These are phyloP conservation scores for Thraustotheca clavata DNA, from an alignment of 352 stramenopile genomes.

Conservation along the genomic window DNA sequence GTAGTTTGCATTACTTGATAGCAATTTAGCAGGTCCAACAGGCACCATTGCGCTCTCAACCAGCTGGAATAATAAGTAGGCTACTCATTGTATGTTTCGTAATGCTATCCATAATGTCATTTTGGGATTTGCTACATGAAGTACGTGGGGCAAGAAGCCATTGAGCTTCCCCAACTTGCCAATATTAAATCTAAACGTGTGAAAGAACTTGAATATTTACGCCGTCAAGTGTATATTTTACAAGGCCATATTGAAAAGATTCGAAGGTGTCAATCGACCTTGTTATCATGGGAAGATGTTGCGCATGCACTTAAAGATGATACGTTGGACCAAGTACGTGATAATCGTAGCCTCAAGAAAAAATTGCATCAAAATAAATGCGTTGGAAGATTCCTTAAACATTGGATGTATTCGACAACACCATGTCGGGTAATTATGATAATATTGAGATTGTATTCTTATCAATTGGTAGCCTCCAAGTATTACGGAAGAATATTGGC, in stretches of 20 bases:
- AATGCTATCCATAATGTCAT: too few species aligned
- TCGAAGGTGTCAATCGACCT: conserved; percentile 7
- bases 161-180: background rate
- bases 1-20: too few species aligned
- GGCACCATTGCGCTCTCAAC: too few species aligned
- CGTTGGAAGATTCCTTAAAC: background rate
- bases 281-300: conserved; percentile 14
- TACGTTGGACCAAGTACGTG: conserved; percentile 10
- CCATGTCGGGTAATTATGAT: background rate
- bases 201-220: conserved; percentile 15
- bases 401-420: background rate
- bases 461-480: background rate
- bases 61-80: too few species aligned
- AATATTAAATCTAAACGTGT: conserved; percentile 20
- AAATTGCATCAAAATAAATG: conserved; percentile 2
- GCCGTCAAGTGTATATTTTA: conserved; percentile 6
- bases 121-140: too few species aligned
- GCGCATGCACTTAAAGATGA: conserved; percentile 16
- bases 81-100: too few species aligned
- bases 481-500: background rate
- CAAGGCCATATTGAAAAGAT: conserved; percentile 6
- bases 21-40: too few species aligned
- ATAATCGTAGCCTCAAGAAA: conserved; percentile 17
- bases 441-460: background rate
- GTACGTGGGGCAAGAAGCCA: too few species aligned